phyloP scores from a whole-genome alignment of 495 filamentous ascomycete species.

The Penicillium coffeae region DNA sequence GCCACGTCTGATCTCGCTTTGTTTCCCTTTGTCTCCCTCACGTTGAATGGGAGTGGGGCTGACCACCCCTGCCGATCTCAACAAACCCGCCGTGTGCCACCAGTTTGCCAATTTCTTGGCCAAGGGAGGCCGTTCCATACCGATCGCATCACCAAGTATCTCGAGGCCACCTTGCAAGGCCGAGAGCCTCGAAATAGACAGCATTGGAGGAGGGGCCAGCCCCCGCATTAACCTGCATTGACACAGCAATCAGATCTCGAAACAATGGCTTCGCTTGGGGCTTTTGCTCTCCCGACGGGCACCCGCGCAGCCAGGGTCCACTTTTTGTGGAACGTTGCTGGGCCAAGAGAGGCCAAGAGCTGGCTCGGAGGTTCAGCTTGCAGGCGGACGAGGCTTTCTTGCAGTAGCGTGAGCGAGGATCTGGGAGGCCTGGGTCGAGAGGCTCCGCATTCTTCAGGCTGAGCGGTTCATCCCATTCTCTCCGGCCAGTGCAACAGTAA shows the following conservation, averaged over 20 bases:
- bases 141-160: slow-evolving; percentile 17
- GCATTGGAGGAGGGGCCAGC: neutral
- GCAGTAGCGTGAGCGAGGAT: too few species aligned
- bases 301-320: slow-evolving; percentile 12
- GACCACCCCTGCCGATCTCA: slow-evolving; percentile 15
- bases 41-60: slow-evolving; percentile 7
- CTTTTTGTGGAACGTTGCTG: slow-evolving; percentile 11
- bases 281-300: slow-evolving; percentile 10
- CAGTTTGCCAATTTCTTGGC: slow-evolving; percentile 10
- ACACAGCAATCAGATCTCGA: slow-evolving; percentile 1
- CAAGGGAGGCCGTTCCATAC: slow-evolving; percentile 10
- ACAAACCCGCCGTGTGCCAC: neutral
- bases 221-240: too few species aligned
- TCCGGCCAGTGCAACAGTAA: slow-evolving; percentile 24
- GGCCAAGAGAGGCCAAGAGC: slow-evolving; percentile 19
- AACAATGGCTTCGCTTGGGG: neutral
- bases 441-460: slow-evolving; percentile 13
- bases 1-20: neutral
- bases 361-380: neutral
- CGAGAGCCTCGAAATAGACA: neutral
- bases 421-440: neutral
- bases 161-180: neutral
- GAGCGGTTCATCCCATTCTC: slow-evolving; percentile 13
- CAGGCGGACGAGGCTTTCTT: too few species aligned
- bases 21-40: slow-evolving; percentile 9